phyloP scores from a whole-genome alignment of 202 grass and related monocot species.

The Schoenoplectus triqueter region DNA sequence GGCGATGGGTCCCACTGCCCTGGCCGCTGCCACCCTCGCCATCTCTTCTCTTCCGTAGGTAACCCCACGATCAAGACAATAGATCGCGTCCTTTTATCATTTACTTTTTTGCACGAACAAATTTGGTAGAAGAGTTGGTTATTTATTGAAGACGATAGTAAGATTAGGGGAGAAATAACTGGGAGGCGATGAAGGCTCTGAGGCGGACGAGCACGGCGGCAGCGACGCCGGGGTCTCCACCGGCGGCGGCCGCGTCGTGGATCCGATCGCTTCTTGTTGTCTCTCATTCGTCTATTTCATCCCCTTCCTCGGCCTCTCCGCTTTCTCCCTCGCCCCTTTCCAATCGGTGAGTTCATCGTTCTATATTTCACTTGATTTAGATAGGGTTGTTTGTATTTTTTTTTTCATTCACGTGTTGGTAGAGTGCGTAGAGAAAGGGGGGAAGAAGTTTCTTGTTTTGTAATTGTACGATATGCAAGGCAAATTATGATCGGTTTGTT shows the following conservation, averaged over 20 bases:
- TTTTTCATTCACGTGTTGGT: neutral
- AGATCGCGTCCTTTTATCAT: slow-evolving; percentile 25
- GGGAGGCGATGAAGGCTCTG: slow-evolving; percentile 32
- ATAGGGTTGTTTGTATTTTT: neutral
- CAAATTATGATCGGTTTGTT: no score
- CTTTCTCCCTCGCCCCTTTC: slow-evolving; percentile 31
- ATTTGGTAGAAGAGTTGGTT: slow-evolving; percentile 34
- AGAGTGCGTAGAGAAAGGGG: no score
- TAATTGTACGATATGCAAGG: no score
- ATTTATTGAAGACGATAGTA: slow-evolving; percentile 25
- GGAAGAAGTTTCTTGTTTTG: no score
- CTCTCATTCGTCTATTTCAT: slow-evolving; percentile 35
- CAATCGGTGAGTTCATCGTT: slow-evolving; percentile 26
- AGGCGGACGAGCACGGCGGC: slow-evolving; percentile 8
- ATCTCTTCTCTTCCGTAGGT: slow-evolving; percentile 27
- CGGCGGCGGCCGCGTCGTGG: slow-evolving; percentile 27
- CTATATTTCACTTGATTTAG: neutral
- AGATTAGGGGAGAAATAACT: neutral
- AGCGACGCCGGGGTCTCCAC: slow-evolving; percentile 7
- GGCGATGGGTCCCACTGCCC: slow-evolving; percentile 35
- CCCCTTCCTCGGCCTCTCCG: slow-evolving; percentile 21
- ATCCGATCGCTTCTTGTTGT: slow-evolving; percentile 37
- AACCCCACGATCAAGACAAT: slow-evolving; percentile 32
- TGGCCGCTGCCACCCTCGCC: slow-evolving; percentile 39
- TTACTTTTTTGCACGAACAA: slow-evolving; percentile 13